Conservation (phyloP, 2,329 filamentous ascomycete species). For the Xylariaceae sp. region DNA sequence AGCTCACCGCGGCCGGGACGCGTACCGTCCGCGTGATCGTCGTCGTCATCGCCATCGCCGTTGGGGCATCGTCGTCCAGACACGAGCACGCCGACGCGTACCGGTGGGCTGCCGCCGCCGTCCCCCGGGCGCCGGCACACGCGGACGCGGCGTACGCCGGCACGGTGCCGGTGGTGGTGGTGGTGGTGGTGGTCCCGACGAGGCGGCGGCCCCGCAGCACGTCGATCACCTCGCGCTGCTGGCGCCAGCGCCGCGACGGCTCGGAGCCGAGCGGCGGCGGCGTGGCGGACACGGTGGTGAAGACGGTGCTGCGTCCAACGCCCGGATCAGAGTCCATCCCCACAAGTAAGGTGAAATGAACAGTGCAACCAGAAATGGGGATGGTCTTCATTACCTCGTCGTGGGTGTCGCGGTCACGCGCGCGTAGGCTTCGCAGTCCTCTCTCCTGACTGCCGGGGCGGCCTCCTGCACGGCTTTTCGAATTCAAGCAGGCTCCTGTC, state of each 20-base stretch:
- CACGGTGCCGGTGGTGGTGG: conserved; percentile 1
- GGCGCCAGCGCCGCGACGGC: conserved; percentile 11
- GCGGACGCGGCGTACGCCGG: conserved; percentile 12
- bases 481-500: no score
- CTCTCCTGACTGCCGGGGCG: conserved; percentile 3
- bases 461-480: conserved; percentile 2
- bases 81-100: conserved; percentile 16
- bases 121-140: no score
- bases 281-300: conserved; percentile 3
- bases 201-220: conserved; percentile 7
- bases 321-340: background rate
- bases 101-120: conserved; percentile 8
- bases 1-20: conserved; percentile 3
- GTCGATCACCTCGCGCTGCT: conserved; percentile 10
- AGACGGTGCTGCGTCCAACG: background rate
- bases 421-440: conserved; percentile 10
- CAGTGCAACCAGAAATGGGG: no score
- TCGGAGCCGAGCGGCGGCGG: conserved; percentile 5
- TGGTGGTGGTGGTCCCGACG: background rate
- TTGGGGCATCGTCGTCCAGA: conserved; percentile 9
- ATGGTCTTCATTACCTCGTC: conserved; percentile 6
- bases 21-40: conserved; percentile 6
- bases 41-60: conserved; percentile 7
- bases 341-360: background rate
- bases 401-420: conserved; percentile 3